These are phyloP conservation scores for Neurospora sp. DNA, from an alignment of 495 filamentous ascomycete genomes.

Conservation along the genomic window DNA sequence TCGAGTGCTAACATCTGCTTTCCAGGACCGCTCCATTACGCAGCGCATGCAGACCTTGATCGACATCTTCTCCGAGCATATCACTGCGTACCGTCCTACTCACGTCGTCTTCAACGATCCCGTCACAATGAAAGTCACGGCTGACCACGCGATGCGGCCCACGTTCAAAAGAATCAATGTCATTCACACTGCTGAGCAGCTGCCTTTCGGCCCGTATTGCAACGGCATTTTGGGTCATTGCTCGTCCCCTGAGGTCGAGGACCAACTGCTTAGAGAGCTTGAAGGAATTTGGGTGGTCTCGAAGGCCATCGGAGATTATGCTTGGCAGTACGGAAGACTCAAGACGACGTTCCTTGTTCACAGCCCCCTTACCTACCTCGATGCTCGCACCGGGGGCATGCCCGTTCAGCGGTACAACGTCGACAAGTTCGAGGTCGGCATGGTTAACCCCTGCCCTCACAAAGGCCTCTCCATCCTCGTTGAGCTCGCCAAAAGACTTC, in stretches of 20 bases:
- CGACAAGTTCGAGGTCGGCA: slow-evolving; percentile 20
- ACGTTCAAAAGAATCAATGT: slow-evolving; percentile 17
- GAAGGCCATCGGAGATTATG: slow-evolving; percentile 16
- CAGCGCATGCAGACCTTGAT: slow-evolving; percentile 7
- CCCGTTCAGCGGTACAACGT: slow-evolving; percentile 17
- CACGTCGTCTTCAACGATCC: slow-evolving; percentile 25
- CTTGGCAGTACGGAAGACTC: slow-evolving; percentile 14
- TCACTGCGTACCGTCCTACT: slow-evolving; percentile 15
- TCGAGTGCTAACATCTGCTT: background rate
- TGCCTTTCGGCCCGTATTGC: slow-evolving; percentile 21
- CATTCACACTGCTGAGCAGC: slow-evolving; percentile 24
- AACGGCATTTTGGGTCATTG: slow-evolving; percentile 18
- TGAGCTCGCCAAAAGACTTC: slow-evolving; percentile 14
- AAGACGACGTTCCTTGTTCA: slow-evolving; percentile 18
- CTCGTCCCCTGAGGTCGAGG: slow-evolving; percentile 12
- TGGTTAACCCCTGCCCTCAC: slow-evolving; percentile 24
- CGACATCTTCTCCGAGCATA: slow-evolving; percentile 7
- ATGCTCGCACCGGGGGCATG: slow-evolving; percentile 8
- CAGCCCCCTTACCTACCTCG: slow-evolving; percentile 15
- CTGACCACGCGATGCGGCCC: background rate
- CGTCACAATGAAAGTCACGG: slow-evolving; percentile 21
- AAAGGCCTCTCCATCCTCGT: slow-evolving; percentile 20
- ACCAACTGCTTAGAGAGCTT: slow-evolving; percentile 12
- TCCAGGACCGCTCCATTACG: slow-evolving; percentile 1
- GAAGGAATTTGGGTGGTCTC: slow-evolving; percentile 25